Evolutionary conservation across 257 asterid species (phyloP), one percentile per base, ranked within the genome.

Genomic region (Prunella vulgaris): DNA sequence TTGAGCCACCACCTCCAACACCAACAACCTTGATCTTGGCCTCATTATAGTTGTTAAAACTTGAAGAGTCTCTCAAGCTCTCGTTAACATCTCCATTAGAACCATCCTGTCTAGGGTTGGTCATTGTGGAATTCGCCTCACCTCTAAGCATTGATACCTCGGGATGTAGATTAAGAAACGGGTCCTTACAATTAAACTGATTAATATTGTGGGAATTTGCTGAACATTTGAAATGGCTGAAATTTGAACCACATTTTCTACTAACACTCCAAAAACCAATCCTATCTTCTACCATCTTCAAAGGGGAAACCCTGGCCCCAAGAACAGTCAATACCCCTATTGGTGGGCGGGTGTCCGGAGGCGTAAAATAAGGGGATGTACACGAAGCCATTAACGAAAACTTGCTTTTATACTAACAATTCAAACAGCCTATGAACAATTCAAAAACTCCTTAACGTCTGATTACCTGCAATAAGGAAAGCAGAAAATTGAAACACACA

Each of bases 1-100:
- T 88, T 20, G 97, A 90, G 40, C 98, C 98, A 59, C 98, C 98
- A 24, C 98, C 98, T 75, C 98, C 98, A 70, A 93, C 92, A 21
- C 98, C 98, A 71, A 93, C 81, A 73, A 93, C 98, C 86, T 90
- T 93, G 71, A 93, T 90, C 84, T 82, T 90, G 64, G 98, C 98
- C 83, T 82, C 97, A 53, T 83, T 86, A 72, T 70, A 76, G 77
- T 82, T 86, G 72, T 81, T 85, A 63, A 79, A 68, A 28, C 67
- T 64, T 10, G 93, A 59, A 1, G 81, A 60, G 28, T 84, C 96
- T 61, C 66, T 74, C 81, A 77, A 80, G 64, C 77, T 85, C 81
- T 90, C 95, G 5, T 86, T 75, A 6, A 78, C 84, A 76, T 74
- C 81, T 61, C 81, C 86, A 58, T 81, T 77, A 6, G 83, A 56